Base-by-base conservation (phyloP, 306 rosid genomes). In the Rosa chinensis region DNA sequence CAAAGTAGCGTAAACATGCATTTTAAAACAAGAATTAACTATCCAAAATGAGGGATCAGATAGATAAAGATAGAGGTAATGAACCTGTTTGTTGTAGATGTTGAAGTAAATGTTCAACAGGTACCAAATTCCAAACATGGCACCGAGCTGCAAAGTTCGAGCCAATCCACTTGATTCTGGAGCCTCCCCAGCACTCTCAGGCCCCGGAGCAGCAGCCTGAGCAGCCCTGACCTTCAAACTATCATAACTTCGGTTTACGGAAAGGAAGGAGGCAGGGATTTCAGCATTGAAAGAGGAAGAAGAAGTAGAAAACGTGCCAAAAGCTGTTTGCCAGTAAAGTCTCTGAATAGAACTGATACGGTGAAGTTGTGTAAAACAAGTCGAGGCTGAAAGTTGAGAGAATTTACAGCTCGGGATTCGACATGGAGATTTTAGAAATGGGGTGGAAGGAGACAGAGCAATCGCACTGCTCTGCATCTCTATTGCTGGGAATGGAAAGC, bases 51-150 rank as follows among this genome's bases (percentile, higher is more conserved):
- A 21, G 52, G 12, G 69, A 58, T 32, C 43, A 74, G 7, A 56
- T 44, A 13, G 4, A 40, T 59, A 44, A 25, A 53, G 76, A 8
- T 8, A 42, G 10, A 55, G 72, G 43, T 12, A 14, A 58, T 52
- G 28, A 72, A 89, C 97, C 96, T 90, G 93, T 79, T 92, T 92
- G 85, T 88, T 92, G 79, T 79, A 92, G 80, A 90, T 89, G 77
- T 92, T 89, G 92, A 80, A 92, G 90, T 74, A 88, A 75, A 92
- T 89, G 74, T 92, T 92, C 85, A 90, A 80, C 81, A 90, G 80
- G 77, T 90, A 92, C 97, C 93, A 92, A 86, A 75, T 77, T 10
- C 84, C 91, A 77, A 92, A 85, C 97, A 90, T 90, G 82, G 82
- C 79, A 3, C 88, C 91, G 64, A 90, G 96, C 80, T 64, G 91